A percentile compares a stretch with the other conserved stretches of the same genome.
These are phyloP conservation scores for Malassezia sympodialis DNA, from an alignment of 1,284 basidiomycete genomes.

Conservation along the genomic window DNA sequence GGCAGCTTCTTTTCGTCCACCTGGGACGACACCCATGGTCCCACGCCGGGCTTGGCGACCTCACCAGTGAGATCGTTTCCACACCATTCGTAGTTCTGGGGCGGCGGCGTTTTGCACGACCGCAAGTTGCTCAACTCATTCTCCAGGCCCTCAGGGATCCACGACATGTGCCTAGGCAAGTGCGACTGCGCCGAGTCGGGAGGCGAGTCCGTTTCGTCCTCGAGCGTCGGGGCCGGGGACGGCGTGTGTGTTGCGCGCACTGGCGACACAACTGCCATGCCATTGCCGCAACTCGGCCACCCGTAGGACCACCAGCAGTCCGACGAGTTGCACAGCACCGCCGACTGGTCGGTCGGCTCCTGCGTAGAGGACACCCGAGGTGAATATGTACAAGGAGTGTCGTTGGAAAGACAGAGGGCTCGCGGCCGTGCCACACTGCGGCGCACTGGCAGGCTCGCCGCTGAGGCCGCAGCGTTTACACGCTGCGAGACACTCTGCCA, in stretches of 20 bases:
- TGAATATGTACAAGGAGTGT: neutral
- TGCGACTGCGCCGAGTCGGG: neutral
- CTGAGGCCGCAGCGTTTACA: neutral
- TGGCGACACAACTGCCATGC: neutral
- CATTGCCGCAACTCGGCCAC: slow-evolving; percentile 1
- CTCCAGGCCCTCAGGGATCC: neutral
- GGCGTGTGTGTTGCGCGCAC: neutral
- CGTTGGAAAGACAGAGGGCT: neutral
- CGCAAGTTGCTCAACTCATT: neutral
- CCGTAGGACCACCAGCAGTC: slow-evolving; percentile 6
- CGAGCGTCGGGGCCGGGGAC: neutral
- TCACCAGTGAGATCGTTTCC: neutral
- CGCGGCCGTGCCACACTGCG: neutral
- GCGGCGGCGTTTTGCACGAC: neutral
- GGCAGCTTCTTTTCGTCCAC: neutral
- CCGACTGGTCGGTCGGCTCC: neutral
- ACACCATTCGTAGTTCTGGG: neutral
- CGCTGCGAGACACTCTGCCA: neutral
- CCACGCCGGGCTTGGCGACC: neutral
- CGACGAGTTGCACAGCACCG: neutral
- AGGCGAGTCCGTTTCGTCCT: neutral
- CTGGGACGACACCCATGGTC: neutral
- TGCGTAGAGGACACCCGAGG: neutral
- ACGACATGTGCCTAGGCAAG: neutral
- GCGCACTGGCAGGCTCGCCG: neutral